These are phyloP conservation scores for Cajanus cajan DNA, from an alignment of 306 rosid species.

Conservation along the genomic window DNA sequence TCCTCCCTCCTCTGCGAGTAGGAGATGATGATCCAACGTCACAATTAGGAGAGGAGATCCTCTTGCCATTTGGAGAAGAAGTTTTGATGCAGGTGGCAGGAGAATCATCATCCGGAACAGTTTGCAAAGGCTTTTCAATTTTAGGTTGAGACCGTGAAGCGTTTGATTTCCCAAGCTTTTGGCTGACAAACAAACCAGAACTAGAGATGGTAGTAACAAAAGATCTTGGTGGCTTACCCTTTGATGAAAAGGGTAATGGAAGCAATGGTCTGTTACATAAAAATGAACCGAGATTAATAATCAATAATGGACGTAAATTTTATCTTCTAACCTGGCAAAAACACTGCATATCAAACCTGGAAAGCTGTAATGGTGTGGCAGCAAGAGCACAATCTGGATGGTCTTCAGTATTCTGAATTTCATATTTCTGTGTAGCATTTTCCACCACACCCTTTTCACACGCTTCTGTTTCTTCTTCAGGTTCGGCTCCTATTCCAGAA, in stretches of 20 bases:
- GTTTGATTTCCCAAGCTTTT: constrained; percentile 55
- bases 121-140: constrained; percentile 44
- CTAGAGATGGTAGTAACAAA: constrained; percentile 58
- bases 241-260: constrained; percentile 64
- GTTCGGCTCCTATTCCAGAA: constrained; percentile 54
- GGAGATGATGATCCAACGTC: constrained; percentile 58
- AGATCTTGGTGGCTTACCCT: constrained; percentile 62
- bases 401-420: constrained; percentile 56
- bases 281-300: constrained; percentile 13
- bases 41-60: constrained; percentile 74
- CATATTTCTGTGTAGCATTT: constrained; percentile 43
- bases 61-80: constrained; percentile 81
- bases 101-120: constrained; percentile 53
- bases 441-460: constrained; percentile 47
- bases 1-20: constrained; percentile 71
- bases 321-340: constrained; percentile 18
- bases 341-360: constrained; percentile 53
- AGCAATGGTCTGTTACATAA: constrained; percentile 51
- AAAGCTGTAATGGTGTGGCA: constrained; percentile 56
- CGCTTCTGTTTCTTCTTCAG: constrained; percentile 72
- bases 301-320: constrained; percentile 17
- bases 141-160: constrained; percentile 46
- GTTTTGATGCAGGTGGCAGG: constrained; percentile 61
- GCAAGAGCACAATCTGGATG: constrained; percentile 51
- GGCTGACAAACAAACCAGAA: constrained; percentile 51